Evolutionary conservation across 2,329 filamentous ascomycete species (phyloP), one percentile per base, ranked within the genome.

Genomic region (Didymella keratinophila): DNA sequence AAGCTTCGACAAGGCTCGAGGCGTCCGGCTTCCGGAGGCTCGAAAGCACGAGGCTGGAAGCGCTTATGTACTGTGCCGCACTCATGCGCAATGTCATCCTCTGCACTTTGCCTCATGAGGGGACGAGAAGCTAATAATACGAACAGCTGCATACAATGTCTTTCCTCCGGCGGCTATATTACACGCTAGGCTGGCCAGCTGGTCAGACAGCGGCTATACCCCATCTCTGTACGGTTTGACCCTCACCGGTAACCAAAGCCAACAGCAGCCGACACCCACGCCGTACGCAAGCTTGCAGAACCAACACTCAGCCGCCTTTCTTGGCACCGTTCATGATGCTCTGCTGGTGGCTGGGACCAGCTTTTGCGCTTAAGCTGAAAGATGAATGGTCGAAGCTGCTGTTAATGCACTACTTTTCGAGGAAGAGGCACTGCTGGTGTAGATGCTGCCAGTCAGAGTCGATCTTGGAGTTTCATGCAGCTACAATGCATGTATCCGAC

Each of bases 71-170:
- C 70, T 62, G 64, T 67, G 70, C 69, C 69, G 53, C 67, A 32
- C 14, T 32, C 30, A 32, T 32, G 30, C 30, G 30, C 30, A 70
- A 54, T 56, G 61, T 64, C 48, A 62, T 65, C 50, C 57, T 62
- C 54, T 49, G 60, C 53, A 62, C 61, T 57, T 63, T 58, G 62
- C 64, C 56, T 63, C 59, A 61, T 52, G 41, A 60, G 59, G 70
- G 70, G 69, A 68, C 68, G 54, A 60, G 64, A 52, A 46, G 52
- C 69, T 70, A 72, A 66, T 60, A 60, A 69, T 72, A 71, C 52
- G 48, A 51, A 53, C 53, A 55, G 47, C 53, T 65, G 65, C 65
- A 69, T 69, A 59, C 46, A 46, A 43, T 60, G 47, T 65, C 62
- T 61, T 66, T 64, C 50, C 53, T 45, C 60, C 64, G 61, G 68